phyloP scores from a whole-genome alignment of 225 moss, liverwort and hornwort genomes.

The Physcomitrium patens region DNA sequence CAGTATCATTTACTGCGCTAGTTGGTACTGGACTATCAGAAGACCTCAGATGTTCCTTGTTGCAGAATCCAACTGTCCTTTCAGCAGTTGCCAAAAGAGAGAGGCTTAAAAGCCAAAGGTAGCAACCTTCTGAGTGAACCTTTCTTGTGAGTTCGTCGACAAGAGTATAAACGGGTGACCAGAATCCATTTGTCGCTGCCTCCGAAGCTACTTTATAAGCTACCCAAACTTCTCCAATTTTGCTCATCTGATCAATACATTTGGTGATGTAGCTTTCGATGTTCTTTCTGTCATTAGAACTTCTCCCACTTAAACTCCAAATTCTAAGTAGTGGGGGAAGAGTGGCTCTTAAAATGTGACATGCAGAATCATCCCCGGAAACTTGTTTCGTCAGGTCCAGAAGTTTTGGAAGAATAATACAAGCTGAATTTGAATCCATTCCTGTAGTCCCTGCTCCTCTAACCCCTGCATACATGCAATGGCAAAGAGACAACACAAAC shows the following conservation, averaged over 20 bases:
- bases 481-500: constrained; percentile 54
- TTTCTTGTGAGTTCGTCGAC: constrained; percentile 50
- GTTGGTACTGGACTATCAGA: constrained; percentile 21
- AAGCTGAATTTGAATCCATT: constrained; percentile 34
- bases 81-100: constrained; percentile 56
- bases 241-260: constrained; percentile 46
- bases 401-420: constrained; percentile 42
- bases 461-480: constrained; percentile 50
- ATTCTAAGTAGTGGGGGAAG: constrained; percentile 51
- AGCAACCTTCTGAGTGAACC: constrained; percentile 66
- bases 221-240: constrained; percentile 54
- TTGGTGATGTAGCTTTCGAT: constrained; percentile 46
- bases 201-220: constrained; percentile 56
- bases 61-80: constrained; percentile 35
- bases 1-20: constrained; percentile 1
- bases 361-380: constrained; percentile 39
- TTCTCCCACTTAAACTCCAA: constrained; percentile 42
- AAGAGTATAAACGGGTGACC: constrained; percentile 45
- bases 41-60: constrained; percentile 21
- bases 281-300: constrained; percentile 20
- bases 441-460: constrained; percentile 32
- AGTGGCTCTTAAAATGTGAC: constrained; percentile 47
- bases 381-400: constrained; percentile 45
- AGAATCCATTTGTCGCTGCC: constrained; percentile 49
- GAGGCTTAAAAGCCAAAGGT: constrained; percentile 59